Conservation (phyloP, 2,329 filamentous ascomycete species). For the Aspergillus clavatus region DNA sequence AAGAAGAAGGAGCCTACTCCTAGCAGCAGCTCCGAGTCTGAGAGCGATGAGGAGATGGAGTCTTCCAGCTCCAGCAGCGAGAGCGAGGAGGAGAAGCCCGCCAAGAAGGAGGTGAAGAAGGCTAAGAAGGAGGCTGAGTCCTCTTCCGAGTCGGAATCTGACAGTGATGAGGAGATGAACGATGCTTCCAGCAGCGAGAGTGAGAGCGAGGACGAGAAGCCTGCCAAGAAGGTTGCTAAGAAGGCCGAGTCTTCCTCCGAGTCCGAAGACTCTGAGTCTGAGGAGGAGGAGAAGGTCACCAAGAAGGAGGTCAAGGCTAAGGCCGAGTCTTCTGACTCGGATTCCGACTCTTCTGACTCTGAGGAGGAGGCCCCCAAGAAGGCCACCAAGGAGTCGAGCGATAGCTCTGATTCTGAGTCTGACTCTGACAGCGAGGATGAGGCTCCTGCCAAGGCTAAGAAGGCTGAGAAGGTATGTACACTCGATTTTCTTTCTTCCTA, state of each 20-base stretch:
- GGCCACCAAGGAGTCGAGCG: slow-evolving; percentile 16
- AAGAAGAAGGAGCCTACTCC: slow-evolving; percentile 42
- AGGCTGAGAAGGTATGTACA: slow-evolving; percentile 26
- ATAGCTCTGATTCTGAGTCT: slow-evolving; percentile 27
- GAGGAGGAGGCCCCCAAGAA: slow-evolving; percentile 22
- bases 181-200: slow-evolving; percentile 28
- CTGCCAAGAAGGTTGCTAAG: slow-evolving; percentile 22
- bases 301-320: slow-evolving; percentile 33
- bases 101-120: slow-evolving; percentile 27
- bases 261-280: slow-evolving; percentile 19
- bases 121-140: slow-evolving; percentile 26
- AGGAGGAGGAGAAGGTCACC: slow-evolving; percentile 35
- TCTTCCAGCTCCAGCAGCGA: slow-evolving; percentile 28
- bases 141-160: slow-evolving; percentile 26
- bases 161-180: slow-evolving; percentile 32
- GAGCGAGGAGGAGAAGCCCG: slow-evolving; percentile 30
- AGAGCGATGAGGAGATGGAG: slow-evolving; percentile 38
- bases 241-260: slow-evolving; percentile 26
- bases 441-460: slow-evolving; percentile 23
- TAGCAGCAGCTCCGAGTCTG: slow-evolving; percentile 31
- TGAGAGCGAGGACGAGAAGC: slow-evolving; percentile 29
- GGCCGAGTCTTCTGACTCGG: slow-evolving; percentile 14
- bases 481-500: not conserved
- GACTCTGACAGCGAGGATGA: slow-evolving; percentile 24
- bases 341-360: slow-evolving; percentile 12